Base-by-base conservation (phyloP, 140 eudicot genomes). In the Anethum foeniculum region DNA sequence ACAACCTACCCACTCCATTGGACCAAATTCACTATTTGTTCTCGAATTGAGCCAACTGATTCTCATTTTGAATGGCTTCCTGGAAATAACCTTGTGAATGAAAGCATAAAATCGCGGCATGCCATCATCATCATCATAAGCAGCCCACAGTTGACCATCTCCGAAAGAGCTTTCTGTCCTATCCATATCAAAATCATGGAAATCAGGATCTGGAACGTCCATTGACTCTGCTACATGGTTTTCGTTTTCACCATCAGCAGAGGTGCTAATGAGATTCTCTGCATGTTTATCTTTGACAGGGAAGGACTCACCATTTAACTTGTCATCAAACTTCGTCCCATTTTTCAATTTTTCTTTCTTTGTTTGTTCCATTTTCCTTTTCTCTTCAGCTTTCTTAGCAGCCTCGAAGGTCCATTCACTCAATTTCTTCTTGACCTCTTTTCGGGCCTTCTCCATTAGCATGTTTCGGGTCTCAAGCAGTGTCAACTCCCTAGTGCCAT, bases 41-140 rank as follows among this genome's bases (percentile, higher is more conserved):
- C 85, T 95, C 4, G 97, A 89, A 78, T 91, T 89, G 28, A 95
- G 86, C 97, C 97, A 95, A 77, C 97, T 90, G 64, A 95, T 60
- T 80, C 79, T 89, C 89, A 92, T 75, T 89, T 87, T 92, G 68
- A 95, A 88, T 6, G 99, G 97, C 34, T 86, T 79, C 85, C 87
- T 78, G 11, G 97, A 90, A 34, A 90, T 16, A n/a, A 95, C 95
- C 82, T 89, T 88, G 77, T 88, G 92, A 54, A 95, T 78, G 48
- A 90, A 13, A 0, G 97, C 99, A 80, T 95, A 95, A 86, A 87
- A 91, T n/a, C 97, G 95, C 0, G 99, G 99, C 99, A 95, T 95
- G 71, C 97, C 99, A 78, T 92, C 99, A 82, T 89, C 90, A 75
- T 88, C 90, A 73, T 95, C 99, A 79, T 95, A 95, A 58, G 91